Percentiles rank a stretch among this genome's conserved stretches.
phyloP scores from a whole-genome alignment of 345 rosid genomes.

The Trapa bicornis region DNA sequence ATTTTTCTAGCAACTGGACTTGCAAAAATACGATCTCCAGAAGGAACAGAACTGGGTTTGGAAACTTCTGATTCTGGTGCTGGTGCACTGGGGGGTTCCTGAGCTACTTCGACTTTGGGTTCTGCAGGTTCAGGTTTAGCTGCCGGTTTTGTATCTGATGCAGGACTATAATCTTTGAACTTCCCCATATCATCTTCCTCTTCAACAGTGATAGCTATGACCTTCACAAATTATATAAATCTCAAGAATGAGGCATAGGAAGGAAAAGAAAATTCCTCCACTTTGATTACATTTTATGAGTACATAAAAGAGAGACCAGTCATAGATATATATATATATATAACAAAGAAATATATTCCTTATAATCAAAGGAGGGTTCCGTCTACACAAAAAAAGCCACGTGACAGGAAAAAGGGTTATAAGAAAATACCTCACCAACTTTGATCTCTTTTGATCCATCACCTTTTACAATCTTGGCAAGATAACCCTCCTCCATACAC shows the following conservation, averaged over 20 bases:
- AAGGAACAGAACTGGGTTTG: slow-evolving; percentile 25
- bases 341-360: too few species aligned
- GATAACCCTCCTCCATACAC: slow-evolving; percentile 98
- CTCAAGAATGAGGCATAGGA: neutral
- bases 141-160: slow-evolving; percentile 27
- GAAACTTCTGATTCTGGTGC: slow-evolving; percentile 36
- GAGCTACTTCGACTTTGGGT: slow-evolving; percentile 43
- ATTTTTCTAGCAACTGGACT: slow-evolving; percentile 84
- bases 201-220: slow-evolving; percentile 83
- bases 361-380: neutral
- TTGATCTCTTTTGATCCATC: slow-evolving; percentile 88
- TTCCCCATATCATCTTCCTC: slow-evolving; percentile 75
- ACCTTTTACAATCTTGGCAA: slow-evolving; percentile 76
- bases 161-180: slow-evolving; percentile 79
- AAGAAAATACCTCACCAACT: slow-evolving; percentile 76
- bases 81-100: slow-evolving; percentile 41
- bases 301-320: neutral
- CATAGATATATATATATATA: neutral
- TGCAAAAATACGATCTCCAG: slow-evolving; percentile 64
- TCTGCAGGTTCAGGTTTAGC: slow-evolving; percentile 43
- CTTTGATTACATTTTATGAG: neutral
- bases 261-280: neutral
- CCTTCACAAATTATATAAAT: slow-evolving; percentile 22
- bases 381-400: neutral
- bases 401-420: neutral